phyloP scores from a whole-genome alignment of 805 yeast genomes.

The Hermanozyma aechmeae region DNA sequence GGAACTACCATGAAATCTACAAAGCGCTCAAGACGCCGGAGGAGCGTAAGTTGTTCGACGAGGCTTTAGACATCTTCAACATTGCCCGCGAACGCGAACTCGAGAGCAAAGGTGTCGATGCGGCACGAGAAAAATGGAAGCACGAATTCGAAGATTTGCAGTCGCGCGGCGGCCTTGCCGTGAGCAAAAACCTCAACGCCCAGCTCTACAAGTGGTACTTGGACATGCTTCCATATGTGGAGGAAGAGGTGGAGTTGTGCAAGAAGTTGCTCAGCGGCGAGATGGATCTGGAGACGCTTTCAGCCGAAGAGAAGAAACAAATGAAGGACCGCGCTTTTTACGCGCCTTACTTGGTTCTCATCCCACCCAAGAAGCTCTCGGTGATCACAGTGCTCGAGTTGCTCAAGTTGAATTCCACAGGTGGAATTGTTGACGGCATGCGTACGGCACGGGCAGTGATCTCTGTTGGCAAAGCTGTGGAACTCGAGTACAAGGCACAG shows the following conservation, averaged over 20 bases:
- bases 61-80: conserved; percentile 59
- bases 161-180: conserved; percentile 46
- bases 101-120: conserved; percentile 73
- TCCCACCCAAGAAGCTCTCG: conserved; percentile 72
- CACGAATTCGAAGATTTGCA: conserved; percentile 63
- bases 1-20: conserved; percentile 64
- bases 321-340: conserved; percentile 43
- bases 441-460: conserved; percentile 75
- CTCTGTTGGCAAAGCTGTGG: conserved; percentile 76
- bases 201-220: conserved; percentile 80
- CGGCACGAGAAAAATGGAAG: conserved; percentile 85
- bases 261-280: conserved; percentile 25
- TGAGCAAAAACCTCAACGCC: conserved; percentile 56
- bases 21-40: conserved; percentile 38
- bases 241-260: conserved; percentile 55
- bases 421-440: conserved; percentile 74
- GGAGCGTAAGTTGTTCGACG: conserved; percentile 45
- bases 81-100: conserved; percentile 65
- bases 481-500: conserved; percentile 73
- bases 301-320: conserved; percentile 10
- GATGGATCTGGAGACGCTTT: conserved; percentile 2
- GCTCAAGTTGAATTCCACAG: conserved; percentile 62
- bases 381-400: conserved; percentile 80
- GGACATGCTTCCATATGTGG: conserved; percentile 60
- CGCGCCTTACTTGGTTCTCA: conserved; percentile 70